Percentiles rank a stretch among this genome's conserved stretches.
These are phyloP conservation scores for Teratosphaeria gauchensis DNA, from an alignment of 2,329 filamentous ascomycete species.

Conservation along the genomic window DNA sequence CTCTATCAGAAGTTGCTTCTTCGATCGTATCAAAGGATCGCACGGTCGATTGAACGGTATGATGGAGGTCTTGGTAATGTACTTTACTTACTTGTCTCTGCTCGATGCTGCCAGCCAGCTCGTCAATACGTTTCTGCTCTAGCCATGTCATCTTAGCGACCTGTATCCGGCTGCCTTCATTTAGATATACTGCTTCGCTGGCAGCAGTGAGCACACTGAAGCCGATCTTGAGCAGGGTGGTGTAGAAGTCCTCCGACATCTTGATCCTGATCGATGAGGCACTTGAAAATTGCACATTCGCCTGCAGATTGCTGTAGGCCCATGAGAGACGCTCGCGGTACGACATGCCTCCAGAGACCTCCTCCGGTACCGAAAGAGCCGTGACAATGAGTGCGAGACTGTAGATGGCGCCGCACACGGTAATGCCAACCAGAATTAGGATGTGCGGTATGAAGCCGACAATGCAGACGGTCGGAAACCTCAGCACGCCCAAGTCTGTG, in stretches of 20 bases:
- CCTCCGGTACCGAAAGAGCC: constrained; percentile 54
- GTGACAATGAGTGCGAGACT: constrained; percentile 65
- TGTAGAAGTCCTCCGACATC: constrained; percentile 92
- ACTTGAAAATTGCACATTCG: constrained; percentile 71
- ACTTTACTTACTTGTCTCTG: constrained; percentile 14
- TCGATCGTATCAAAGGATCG: too few relatives aligned
- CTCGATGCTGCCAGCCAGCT: constrained; percentile 51
- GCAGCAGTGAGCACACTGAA: constrained; percentile 86
- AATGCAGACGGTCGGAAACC: constrained; percentile 89
- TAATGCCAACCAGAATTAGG: constrained; percentile 71
- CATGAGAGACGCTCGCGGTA: constrained; percentile 52
- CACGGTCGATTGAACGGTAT: neutral
- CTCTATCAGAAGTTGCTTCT: too few relatives aligned
- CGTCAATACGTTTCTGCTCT: constrained; percentile 72
- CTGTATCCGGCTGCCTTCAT: constrained; percentile 71
- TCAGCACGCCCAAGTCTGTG: constrained; percentile 60
- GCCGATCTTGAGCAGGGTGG: constrained; percentile 72
- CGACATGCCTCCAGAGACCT: constrained; percentile 35
- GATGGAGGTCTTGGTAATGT: neutral
- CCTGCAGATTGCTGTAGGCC: constrained; percentile 85
- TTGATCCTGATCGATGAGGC: constrained; percentile 59
- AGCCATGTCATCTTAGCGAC: constrained; percentile 77
- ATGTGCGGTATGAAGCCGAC: constrained; percentile 92
- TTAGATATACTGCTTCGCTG: constrained; percentile 90
- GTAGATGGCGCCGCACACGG: constrained; percentile 69